Conservation (phyloP, 2,329 filamentous ascomycete genomes). For the Penicillium hordei region DNA sequence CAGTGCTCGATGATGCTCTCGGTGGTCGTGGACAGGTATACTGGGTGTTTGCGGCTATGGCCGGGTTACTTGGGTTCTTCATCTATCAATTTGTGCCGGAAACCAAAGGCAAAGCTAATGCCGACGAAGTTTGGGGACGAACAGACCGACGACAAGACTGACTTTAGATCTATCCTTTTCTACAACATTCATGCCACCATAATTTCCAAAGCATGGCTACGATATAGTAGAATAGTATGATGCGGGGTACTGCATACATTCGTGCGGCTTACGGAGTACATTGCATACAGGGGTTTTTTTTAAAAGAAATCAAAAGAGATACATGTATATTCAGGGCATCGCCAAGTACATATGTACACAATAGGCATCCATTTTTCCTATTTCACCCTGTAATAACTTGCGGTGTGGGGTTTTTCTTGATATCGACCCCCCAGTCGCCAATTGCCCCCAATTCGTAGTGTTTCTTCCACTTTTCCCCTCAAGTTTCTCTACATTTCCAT, state of each 20-base stretch:
- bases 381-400: constrained; percentile 3
- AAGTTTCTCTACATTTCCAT: background rate
- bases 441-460: background rate
- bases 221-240: background rate
- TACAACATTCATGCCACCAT: background rate
- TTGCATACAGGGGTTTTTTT: background rate
- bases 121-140: constrained; percentile 88
- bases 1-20: constrained; percentile 73
- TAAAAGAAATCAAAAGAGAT: background rate
- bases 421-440: background rate
- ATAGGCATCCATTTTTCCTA: constrained; percentile 11
- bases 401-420: constrained; percentile 7
- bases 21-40: constrained; percentile 82
- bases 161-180: background rate
- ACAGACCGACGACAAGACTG: constrained; percentile 37
- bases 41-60: constrained; percentile 82
- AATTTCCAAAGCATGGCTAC: background rate
- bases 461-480: constrained; percentile 1
- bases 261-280: background rate
- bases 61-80: constrained; percentile 67
- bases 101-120: constrained; percentile 79
- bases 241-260: constrained; percentile 9
- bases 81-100: constrained; percentile 76
- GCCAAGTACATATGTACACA: background rate
- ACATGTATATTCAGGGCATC: background rate